Evolutionary conservation across 805 yeast genomes (phyloP).

Genomic region (Wickerhamiella slavikovae): DNA sequence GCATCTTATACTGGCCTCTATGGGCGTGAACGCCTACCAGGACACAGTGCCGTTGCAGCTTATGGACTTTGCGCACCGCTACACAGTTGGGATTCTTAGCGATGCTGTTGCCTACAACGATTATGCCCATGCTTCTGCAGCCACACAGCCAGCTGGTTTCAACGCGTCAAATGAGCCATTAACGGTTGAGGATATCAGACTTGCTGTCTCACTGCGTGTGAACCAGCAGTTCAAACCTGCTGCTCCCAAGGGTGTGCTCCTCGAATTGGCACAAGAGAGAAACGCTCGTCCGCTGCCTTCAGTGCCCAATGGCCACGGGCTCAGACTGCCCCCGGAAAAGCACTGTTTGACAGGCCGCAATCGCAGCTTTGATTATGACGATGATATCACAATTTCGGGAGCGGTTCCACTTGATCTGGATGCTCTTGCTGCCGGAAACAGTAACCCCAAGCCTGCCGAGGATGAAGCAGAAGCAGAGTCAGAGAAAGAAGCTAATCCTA

Average conservation of each 20-base stretch:
- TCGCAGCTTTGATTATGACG: constrained; percentile 42
- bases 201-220: constrained; percentile 88
- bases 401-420: not conserved
- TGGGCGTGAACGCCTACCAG: constrained; percentile 77
- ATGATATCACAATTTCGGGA: constrained; percentile 11
- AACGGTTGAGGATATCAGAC: constrained; percentile 72
- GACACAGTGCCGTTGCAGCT: constrained; percentile 90
- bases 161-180: constrained; percentile 25
- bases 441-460: not conserved
- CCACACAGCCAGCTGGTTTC: constrained; percentile 21
- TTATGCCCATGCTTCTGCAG: constrained; percentile 25
- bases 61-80: constrained; percentile 87
- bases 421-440: not conserved
- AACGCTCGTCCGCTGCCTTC: constrained; percentile 81
- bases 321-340: constrained; percentile 92
- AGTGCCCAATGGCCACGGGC: constrained; percentile 77
- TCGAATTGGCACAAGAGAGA: constrained; percentile 83
- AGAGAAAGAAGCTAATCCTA: no score
- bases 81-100: constrained; percentile 66
- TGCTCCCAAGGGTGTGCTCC: constrained; percentile 76
- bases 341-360: constrained; percentile 75
- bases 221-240: constrained; percentile 91
- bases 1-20: constrained; percentile 81
- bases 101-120: constrained; percentile 84
- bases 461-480: no score